Evolutionary conservation across 352 stramenopile genomes (phyloP).

Genomic region (Blastocystis sp.): DNA sequence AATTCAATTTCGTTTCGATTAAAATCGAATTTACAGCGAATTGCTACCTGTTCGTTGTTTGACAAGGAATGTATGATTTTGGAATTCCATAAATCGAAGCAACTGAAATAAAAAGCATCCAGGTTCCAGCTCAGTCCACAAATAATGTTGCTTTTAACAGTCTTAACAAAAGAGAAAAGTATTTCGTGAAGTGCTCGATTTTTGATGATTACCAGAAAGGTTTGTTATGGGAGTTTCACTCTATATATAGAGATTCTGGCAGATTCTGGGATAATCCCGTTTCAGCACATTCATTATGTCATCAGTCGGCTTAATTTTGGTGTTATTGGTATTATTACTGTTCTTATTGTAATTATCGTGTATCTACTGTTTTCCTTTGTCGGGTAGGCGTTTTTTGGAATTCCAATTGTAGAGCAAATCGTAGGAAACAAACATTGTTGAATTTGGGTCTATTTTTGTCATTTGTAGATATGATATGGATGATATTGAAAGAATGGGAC

Average conservation of each 20-base stretch:
- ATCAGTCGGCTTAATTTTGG: not conserved
- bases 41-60: not conserved
- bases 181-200: constrained; percentile 14
- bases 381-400: not conserved
- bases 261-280: not conserved
- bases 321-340: not conserved
- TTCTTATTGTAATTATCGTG: constrained; percentile 5
- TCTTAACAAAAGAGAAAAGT: not conserved
- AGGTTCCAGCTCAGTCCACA: not conserved
- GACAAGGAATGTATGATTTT: not conserved
- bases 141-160: not conserved
- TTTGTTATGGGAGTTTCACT: not conserved
- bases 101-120: not conserved
- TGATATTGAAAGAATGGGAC: constrained; percentile 27
- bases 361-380: not conserved
- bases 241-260: not conserved
- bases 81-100: not conserved
- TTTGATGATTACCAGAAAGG: not conserved
- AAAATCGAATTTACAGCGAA: not conserved
- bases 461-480: constrained; percentile 29
- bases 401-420: not conserved
- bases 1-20: not conserved
- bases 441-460: not conserved
- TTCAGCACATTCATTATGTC: not conserved
- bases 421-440: constrained; percentile 10